Percentiles rank a stretch among this genome's conserved stretches.
Evolutionary conservation across 208 protist genomes (phyloP).

Genomic region (Novymonas esmeraldas): DNA sequence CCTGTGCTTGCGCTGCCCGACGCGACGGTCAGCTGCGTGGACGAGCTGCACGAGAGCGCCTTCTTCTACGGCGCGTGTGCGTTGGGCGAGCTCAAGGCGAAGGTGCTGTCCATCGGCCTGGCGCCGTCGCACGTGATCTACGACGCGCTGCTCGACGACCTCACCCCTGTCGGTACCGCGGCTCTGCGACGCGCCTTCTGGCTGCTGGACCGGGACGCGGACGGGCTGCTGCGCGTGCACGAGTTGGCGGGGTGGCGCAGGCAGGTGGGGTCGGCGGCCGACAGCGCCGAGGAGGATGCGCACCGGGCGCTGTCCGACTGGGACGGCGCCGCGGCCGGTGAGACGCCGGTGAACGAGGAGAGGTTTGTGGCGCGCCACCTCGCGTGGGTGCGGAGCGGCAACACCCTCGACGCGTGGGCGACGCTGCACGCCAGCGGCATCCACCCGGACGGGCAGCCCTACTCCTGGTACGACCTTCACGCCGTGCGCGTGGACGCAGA

Average conservation of each 20-base stretch:
- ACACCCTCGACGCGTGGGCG: constrained; percentile 66
- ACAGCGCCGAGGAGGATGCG: constrained; percentile 41
- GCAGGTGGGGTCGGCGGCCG: constrained; percentile 39
- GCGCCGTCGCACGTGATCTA: constrained; percentile 82
- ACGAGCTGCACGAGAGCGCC: constrained; percentile 42
- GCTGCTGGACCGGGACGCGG: constrained; percentile 80
- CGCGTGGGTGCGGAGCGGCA: constrained; percentile 40
- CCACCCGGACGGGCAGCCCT: constrained; percentile 71
- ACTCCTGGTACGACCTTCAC: constrained; percentile 84
- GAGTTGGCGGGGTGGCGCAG: constrained; percentile 74
- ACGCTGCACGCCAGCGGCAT: constrained; percentile 73
- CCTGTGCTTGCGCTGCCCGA: constrained; percentile 57
- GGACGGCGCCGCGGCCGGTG: constrained; percentile 19
- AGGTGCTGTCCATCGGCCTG: constrained; percentile 45
- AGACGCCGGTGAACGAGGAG: constrained; percentile 20
- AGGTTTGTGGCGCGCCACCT: constrained; percentile 48
- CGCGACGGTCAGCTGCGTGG: constrained; percentile 41
- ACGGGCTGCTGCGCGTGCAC: constrained; percentile 57
- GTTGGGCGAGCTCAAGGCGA: constrained; percentile 37
- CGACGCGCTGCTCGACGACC: constrained; percentile 41
- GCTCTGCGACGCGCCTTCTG: constrained; percentile 79
- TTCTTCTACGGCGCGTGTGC: constrained; percentile 72
- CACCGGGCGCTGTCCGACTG: constrained; percentile 29
- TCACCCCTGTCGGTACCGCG: constrained; percentile 66
- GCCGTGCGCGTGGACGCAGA: constrained; percentile 53